Evolutionary conservation across 2,329 filamentous ascomycete genomes (phyloP), one percentile per base, ranked within the genome.

Genomic region (Tolypocladium ophioglossoides): DNA sequence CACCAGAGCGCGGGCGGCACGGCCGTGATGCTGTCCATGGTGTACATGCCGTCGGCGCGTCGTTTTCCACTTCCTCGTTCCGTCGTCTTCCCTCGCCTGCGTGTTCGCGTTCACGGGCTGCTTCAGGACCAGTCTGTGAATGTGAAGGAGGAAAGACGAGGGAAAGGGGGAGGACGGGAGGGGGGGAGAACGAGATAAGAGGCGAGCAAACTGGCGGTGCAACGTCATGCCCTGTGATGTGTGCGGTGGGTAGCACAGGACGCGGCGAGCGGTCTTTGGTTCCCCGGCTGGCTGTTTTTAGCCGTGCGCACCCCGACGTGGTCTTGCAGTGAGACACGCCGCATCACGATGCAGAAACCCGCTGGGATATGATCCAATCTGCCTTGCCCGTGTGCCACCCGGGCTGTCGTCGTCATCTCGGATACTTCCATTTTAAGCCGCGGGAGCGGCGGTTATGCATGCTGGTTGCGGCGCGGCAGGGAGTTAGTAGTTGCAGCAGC

Each of bases 1-100:
- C 75, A 78, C 61, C 59, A 66, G 47, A 64, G 59, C 4, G 67
- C 60, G 14, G 69, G 69, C 12, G 64, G 52, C 53, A 40, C 11
- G 1, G 38, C 20, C 24, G 57, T 18, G 47, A 52, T 47, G 37
- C 30, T 47, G 40, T 47, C 44, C 5, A 48, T 47, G 35, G n/a
- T 6, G 39, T 51, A 16, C 49, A 51, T 51, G 49, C 7, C 18
- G 34, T 16, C 35, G 16, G 48, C 48, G 34, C 2, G 20, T 10
- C 20, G 4, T 30, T 6, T 20, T 27, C 8, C n/a, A 1, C 44
- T n/a, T 14, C 9, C 44, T 20, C 11, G 44, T 20, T 18, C 18
- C 44, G 27, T 18, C 44, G 27, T 18, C 35, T 3, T n/a, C 27
- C 22, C 40, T 18, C 12, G 16, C 11, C 27, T 6, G 18, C 35